Evolutionary conservation across 345 rosid species (phyloP).

Genomic region (Aquilaria malaccensis): DNA sequence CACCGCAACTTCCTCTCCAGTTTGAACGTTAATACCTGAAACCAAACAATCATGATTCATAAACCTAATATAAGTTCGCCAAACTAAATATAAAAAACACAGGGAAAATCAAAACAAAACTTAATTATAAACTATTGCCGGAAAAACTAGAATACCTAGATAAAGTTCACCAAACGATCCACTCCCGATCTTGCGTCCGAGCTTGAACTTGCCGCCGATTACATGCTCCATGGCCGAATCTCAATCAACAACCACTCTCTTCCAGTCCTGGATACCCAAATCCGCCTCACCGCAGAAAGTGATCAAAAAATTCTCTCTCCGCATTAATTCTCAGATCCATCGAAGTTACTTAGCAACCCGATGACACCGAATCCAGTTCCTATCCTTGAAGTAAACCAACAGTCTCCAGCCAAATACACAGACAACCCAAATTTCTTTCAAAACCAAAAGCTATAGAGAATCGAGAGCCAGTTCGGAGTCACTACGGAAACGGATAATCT

Average conservation of each 20-base stretch:
- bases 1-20: slow-evolving; percentile 72
- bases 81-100: background rate
- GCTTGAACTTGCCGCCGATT: slow-evolving; percentile 85
- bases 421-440: background rate
- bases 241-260: background rate
- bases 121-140: background rate
- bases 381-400: background rate
- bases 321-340: slow-evolving; percentile 22
- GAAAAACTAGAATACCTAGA: slow-evolving; percentile 40
- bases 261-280: slow-evolving; percentile 8
- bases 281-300: slow-evolving; percentile 16
- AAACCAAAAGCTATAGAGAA: slow-evolving; percentile 4
- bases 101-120: background rate
- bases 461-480: slow-evolving; percentile 15
- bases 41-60: background rate
- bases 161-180: slow-evolving; percentile 93
- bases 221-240: slow-evolving; percentile 44
- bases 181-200: slow-evolving; percentile 95
- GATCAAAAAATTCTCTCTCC: slow-evolving; percentile 15
- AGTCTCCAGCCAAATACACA: background rate
- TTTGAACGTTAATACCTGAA: slow-evolving; percentile 62
- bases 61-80: slow-evolving; percentile 2
- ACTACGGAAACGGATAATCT: background rate
- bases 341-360: slow-evolving; percentile 10
- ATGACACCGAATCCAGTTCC: slow-evolving; percentile 13